Percentiles rank a stretch among this genome's conserved stretches.
phyloP scores from a whole-genome alignment of 768 basidiomycete genomes.

The Mycena albidolilacea region DNA sequence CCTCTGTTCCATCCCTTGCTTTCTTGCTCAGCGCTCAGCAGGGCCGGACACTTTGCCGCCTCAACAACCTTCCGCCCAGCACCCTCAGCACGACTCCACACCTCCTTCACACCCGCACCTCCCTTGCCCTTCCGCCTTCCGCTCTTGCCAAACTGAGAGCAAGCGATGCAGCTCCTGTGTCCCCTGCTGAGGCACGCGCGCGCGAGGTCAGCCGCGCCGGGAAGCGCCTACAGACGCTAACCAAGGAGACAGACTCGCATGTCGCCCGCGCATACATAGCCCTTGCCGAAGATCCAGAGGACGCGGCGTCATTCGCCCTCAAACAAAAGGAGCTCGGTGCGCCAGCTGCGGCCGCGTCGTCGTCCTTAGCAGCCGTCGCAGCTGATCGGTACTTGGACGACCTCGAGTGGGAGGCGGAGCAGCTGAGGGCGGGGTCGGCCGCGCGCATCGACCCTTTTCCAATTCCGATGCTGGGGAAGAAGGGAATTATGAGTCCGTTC shows the following conservation, averaged over 20 bases:
- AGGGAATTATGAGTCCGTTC: background rate
- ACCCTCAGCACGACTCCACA: constrained; percentile 81
- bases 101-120: constrained; percentile 77
- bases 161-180: constrained; percentile 39
- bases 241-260: constrained; percentile 78
- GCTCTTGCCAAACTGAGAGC: constrained; percentile 46
- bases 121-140: constrained; percentile 67
- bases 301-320: constrained; percentile 42
- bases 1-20: background rate
- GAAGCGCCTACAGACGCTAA: constrained; percentile 73
- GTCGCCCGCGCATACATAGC: constrained; percentile 81
- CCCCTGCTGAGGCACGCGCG: constrained; percentile 50
- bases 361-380: constrained; percentile 63
- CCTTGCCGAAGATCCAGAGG: constrained; percentile 65
- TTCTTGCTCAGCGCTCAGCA: constrained; percentile 39
- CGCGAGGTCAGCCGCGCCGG: constrained; percentile 65
- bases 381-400: constrained; percentile 76
- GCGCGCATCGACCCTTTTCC: constrained; percentile 39
- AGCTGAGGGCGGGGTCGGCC: constrained; percentile 48
- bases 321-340: constrained; percentile 52
- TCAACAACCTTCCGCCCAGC: constrained; percentile 77
- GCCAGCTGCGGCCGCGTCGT: constrained; percentile 32
- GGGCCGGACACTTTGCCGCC: constrained; percentile 73
- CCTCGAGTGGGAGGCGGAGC: constrained; percentile 73
- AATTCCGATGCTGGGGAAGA: background rate